phyloP scores from a whole-genome alignment of 768 basidiomycete genomes.

The Rhodotorula babjevae region DNA sequence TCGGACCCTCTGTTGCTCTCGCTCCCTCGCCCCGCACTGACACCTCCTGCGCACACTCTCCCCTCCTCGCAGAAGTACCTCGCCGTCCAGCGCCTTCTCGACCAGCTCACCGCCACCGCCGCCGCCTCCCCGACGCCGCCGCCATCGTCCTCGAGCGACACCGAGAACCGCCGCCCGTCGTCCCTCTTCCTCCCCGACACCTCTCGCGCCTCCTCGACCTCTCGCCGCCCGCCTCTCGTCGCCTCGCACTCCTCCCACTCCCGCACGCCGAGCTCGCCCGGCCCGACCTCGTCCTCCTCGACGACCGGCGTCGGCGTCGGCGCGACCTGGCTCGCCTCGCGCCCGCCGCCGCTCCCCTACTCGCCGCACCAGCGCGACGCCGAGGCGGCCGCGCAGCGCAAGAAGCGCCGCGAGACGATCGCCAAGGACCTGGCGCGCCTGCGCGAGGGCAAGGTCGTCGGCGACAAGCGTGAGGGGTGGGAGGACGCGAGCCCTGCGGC shows the following conservation, averaged over 20 bases:
- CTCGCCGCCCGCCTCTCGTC: background rate
- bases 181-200: background rate
- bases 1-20: no score
- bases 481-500: conserved; percentile 4
- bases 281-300: no score
- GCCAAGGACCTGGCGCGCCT: conserved; percentile 37
- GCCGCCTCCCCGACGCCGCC: background rate
- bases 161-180: background rate
- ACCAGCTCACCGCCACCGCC: conserved; percentile 10
- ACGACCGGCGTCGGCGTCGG: no score
- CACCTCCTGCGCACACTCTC: accelerated
- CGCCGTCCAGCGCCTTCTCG: conserved; percentile 17
- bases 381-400: conserved; percentile 14
- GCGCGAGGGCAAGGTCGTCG: conserved; percentile 21
- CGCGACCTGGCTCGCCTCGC: background rate
- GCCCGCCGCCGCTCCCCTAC: conserved; percentile 31
- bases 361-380: conserved; percentile 25
- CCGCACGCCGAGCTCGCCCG: no score
- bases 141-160: background rate
- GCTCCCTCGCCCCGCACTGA: no score
- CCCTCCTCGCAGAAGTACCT: conserved; percentile 22
- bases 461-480: conserved; percentile 16
- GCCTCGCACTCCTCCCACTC: background rate
- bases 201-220: background rate
- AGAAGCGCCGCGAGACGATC: conserved; percentile 35